These are phyloP conservation scores for Rhodamnia argentea DNA, from an alignment of 345 rosid species.

Conservation along the genomic window DNA sequence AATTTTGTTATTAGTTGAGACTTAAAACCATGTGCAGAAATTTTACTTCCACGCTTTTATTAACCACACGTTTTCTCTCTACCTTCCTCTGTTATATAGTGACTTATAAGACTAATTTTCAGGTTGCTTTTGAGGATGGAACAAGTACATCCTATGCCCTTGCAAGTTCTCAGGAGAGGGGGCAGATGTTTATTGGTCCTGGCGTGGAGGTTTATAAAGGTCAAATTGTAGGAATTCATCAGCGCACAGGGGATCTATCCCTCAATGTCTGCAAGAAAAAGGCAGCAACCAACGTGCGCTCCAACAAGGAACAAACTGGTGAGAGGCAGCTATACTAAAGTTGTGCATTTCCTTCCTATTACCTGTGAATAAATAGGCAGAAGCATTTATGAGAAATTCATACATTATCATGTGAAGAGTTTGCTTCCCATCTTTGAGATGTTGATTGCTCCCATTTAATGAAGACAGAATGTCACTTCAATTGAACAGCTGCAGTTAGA, in stretches of 20 bases:
- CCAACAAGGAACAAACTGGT: slow-evolving; percentile 91
- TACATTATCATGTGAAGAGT: neutral
- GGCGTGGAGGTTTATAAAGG: slow-evolving; percentile 85
- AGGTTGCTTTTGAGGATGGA: slow-evolving; percentile 98
- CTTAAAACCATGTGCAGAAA: neutral
- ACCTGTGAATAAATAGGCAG: neutral
- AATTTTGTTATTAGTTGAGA: neutral
- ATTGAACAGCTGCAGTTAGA: neutral
- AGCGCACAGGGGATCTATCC: slow-evolving; percentile 77
- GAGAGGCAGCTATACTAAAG: slow-evolving; percentile 1
- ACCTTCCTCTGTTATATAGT: neutral
- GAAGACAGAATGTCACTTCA: neutral
- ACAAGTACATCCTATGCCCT: slow-evolving; percentile 82
- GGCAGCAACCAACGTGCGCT: slow-evolving; percentile 86
- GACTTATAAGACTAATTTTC: neutral
- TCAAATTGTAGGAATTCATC: slow-evolving; percentile 92
- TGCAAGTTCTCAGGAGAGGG: slow-evolving; percentile 81
- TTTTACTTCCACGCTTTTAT: neutral
- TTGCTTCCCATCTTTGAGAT: neutral
- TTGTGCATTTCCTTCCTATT: neutral
- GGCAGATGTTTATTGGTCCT: slow-evolving; percentile 83
- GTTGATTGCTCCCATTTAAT: neutral
- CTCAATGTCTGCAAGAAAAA: slow-evolving; percentile 93
- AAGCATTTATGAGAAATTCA: neutral
- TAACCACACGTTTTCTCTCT: neutral